Evolutionary conservation across 306 rosid species (phyloP).

Genomic region (Fragaria iinumae): DNA sequence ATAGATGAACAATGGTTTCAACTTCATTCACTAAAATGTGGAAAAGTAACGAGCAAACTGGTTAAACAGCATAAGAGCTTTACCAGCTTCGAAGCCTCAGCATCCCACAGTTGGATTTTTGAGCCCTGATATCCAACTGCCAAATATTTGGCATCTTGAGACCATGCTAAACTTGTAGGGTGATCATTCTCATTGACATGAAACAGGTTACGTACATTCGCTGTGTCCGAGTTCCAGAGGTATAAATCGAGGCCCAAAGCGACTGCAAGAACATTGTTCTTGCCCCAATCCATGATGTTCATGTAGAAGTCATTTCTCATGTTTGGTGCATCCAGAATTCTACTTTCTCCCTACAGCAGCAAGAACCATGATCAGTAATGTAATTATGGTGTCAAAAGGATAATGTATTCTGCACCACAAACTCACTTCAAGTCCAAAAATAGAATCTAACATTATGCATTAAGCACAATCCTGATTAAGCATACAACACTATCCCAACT

Average conservation of each 20-base stretch:
- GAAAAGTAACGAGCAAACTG: constrained; percentile 13
- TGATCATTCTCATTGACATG: constrained; percentile 29
- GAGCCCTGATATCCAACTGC: constrained; percentile 55
- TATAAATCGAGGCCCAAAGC: constrained; percentile 59
- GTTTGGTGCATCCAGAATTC: constrained; percentile 67
- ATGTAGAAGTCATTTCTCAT: constrained; percentile 62
- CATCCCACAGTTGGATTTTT: constrained; percentile 66
- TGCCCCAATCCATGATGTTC: constrained; percentile 73
- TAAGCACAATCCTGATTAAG: not conserved
- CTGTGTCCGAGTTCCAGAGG: constrained; percentile 58
- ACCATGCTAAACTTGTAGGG: constrained; percentile 70
- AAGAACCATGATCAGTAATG: not conserved
- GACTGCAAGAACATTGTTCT: constrained; percentile 54
- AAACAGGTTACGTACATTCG: constrained; percentile 37
- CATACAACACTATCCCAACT: not conserved
- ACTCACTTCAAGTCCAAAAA: not conserved
- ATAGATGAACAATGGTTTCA: constrained; percentile 1
- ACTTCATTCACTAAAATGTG: not conserved
- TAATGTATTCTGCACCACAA: not conserved
- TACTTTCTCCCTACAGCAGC: constrained; percentile 49
- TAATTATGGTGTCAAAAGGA: not conserved
- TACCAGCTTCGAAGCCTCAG: constrained; percentile 62
- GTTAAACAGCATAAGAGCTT: constrained; percentile 3
- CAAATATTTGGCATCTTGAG: constrained; percentile 43
- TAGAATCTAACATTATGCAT: not conserved